A percentile compares a stretch with the other conserved stretches of the same genome.
Conservation (phyloP, 148 eudicot genomes). For the Arbutus unedo region DNA sequence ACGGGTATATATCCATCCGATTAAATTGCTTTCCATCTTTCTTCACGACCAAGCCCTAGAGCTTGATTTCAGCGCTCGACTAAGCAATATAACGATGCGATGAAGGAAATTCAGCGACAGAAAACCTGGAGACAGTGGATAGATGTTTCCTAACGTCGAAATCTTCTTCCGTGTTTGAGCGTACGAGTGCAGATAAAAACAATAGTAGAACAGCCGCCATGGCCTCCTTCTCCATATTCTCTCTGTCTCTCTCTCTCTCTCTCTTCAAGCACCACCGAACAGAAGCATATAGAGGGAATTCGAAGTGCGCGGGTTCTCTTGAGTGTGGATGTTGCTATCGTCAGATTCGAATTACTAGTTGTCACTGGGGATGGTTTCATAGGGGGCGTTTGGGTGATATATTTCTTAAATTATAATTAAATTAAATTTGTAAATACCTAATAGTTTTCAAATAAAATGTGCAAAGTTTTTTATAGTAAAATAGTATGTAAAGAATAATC, state of each 20-base stretch:
- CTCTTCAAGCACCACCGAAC: neutral
- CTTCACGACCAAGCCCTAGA: neutral
- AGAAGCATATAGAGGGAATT: neutral
- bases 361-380: too few relatives aligned
- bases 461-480: too few relatives aligned
- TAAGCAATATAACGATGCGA: neutral
- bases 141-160: conserved; percentile 88
- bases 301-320: neutral
- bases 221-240: neutral
- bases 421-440: too few relatives aligned
- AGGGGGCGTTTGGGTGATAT: too few relatives aligned
- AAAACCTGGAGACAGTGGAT: conserved; percentile 77
- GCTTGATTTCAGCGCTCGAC: neutral
- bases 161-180: conserved; percentile 38
- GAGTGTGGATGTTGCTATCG: too few relatives aligned
- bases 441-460: too few relatives aligned
- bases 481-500: too few relatives aligned
- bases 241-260: conserved; percentile 11
- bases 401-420: too few relatives aligned
- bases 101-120: neutral
- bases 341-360: too few relatives aligned
- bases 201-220: conserved; percentile 21
- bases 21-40: neutral
- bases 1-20: neutral
- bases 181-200: conserved; percentile 18